phyloP scores from a whole-genome alignment of 331 rosid genomes.

The Malus hybrid region DNA sequence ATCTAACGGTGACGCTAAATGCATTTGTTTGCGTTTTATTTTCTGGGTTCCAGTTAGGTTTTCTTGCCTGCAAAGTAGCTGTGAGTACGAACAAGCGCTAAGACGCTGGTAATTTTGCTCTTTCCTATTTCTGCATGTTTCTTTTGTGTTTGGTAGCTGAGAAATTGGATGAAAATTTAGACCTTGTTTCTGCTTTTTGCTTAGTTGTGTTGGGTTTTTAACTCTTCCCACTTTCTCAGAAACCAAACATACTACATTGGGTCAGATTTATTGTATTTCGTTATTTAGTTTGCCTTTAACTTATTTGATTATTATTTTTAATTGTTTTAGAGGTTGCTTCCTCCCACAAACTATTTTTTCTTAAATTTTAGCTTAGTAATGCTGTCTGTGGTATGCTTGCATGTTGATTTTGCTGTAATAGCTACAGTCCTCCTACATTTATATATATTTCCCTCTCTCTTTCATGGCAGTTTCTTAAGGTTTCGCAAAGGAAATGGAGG shows the following conservation, averaged over 20 bases:
- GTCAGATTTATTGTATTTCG: neutral
- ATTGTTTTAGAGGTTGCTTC: neutral
- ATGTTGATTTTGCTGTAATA: neutral
- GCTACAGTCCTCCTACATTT: too few species aligned
- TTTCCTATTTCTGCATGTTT: constrained; percentile 15
- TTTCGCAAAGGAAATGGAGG: too few species aligned
- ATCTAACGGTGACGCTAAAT: neutral
- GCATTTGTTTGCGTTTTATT: neutral
- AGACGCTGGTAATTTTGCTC: neutral
- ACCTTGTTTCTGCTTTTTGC: neutral
- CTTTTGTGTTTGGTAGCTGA: constrained; percentile 10
- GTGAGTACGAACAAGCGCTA: neutral
- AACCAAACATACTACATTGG: neutral
- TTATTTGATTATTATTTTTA: neutral
- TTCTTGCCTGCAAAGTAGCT: neutral
- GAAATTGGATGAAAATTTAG: neutral
- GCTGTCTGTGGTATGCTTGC: neutral
- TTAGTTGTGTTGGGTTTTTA: neutral
- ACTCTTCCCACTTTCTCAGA: neutral
- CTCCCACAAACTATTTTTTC: neutral
- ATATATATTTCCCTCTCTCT: neutral
- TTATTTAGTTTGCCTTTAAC: neutral
- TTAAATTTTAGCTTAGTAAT: neutral
- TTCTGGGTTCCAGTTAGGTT: neutral
- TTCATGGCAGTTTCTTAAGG: too few species aligned